phyloP scores from a whole-genome alignment of 768 basidiomycete genomes.

The Mycena belliarum region DNA sequence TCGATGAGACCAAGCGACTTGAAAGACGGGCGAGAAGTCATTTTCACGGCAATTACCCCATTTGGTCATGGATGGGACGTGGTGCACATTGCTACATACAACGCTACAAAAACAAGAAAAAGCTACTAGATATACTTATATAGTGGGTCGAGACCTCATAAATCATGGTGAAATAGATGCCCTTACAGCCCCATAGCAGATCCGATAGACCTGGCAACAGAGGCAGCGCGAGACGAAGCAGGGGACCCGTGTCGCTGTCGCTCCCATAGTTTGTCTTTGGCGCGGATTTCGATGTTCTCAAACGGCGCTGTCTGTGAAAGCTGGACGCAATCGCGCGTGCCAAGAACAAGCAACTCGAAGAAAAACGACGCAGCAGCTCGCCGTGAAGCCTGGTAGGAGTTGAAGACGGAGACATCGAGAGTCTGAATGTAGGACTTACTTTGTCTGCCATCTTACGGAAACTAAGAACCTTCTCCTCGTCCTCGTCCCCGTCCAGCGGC shows the following conservation, averaged over 20 bases:
- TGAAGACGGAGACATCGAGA: not conserved
- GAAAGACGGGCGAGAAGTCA: conserved; percentile 54
- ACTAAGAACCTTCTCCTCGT: conserved; percentile 64
- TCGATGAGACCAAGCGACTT: conserved; percentile 85
- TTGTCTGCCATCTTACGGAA: conserved; percentile 81
- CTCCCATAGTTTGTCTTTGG: conserved; percentile 87
- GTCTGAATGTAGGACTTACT: conserved; percentile 38
- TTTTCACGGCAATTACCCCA: not conserved
- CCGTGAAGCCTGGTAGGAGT: conserved; percentile 66
- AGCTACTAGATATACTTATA: conserved; percentile 5
- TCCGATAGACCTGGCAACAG: conserved; percentile 46
- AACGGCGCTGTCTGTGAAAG: conserved; percentile 74
- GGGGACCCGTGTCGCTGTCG: conserved; percentile 44
- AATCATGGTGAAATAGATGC: conserved; percentile 10
- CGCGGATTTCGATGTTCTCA: conserved; percentile 81
- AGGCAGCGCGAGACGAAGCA: conserved; percentile 35
- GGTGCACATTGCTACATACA: no score
- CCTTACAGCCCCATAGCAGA: conserved; percentile 41
- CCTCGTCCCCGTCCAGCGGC: conserved; percentile 46
- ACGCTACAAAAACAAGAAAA: conserved; percentile 5
- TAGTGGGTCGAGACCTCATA: conserved; percentile 6
- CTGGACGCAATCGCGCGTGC: conserved; percentile 89
- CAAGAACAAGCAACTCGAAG: conserved; percentile 93
- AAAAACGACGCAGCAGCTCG: conserved; percentile 95
- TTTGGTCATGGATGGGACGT: not conserved